Conservation (phyloP, 495 filamentous ascomycete genomes). For the Margaritispora aquatica region DNA sequence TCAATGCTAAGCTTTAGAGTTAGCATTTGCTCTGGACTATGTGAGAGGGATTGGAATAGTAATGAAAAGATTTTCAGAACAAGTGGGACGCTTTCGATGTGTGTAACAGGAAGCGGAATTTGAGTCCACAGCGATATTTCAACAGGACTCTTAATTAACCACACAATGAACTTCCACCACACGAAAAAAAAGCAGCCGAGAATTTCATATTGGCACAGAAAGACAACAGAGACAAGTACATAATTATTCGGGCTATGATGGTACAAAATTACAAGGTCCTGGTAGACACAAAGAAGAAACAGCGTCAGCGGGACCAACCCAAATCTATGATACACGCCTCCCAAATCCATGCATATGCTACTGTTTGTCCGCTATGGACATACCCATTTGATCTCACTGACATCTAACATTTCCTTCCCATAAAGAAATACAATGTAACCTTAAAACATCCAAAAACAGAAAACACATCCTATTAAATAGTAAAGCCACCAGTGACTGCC, state of each 20-base stretch:
- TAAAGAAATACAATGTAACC: neutral
- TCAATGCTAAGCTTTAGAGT: slow-evolving; percentile 13
- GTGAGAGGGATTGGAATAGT: neutral
- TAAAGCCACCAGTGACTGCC: neutral
- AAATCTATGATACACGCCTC: neutral
- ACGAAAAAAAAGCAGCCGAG: too few relatives aligned
- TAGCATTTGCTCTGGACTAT: too few relatives aligned
- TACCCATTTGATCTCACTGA: neutral
- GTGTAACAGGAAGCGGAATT: too few relatives aligned
- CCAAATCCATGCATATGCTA: neutral
- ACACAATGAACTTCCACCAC: too few relatives aligned
- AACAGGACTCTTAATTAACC: too few relatives aligned
- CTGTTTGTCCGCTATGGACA: too few relatives aligned
- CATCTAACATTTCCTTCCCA: neutral
- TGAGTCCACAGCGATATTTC: too few relatives aligned
- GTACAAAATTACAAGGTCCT: neutral
- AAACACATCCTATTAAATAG: neutral
- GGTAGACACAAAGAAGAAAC: too few relatives aligned
- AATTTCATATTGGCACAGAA: neutral
- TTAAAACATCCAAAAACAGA: neutral
- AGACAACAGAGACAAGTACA: neutral
- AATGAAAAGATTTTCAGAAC: neutral
- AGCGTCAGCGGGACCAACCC: too few relatives aligned
- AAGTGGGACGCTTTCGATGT: too few relatives aligned
- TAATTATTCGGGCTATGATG: neutral